Percentiles rank a stretch among this genome's conserved stretches.
These are phyloP conservation scores for Mycena epipterygia DNA, from an alignment of 768 basidiomycete species.

Conservation along the genomic window DNA sequence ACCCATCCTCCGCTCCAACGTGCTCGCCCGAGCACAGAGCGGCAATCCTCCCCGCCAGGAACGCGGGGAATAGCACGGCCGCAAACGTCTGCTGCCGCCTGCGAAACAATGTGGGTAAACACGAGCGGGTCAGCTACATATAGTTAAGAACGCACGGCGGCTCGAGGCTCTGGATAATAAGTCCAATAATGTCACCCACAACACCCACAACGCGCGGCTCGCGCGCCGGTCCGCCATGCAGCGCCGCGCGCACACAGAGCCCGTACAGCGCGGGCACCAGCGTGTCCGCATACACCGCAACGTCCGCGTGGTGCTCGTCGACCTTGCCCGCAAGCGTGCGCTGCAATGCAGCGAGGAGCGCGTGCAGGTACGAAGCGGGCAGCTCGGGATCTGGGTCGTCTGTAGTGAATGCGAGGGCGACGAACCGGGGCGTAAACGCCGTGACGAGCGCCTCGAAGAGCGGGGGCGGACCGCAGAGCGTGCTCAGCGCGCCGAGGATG, in stretches of 20 bases:
- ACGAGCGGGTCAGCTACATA: slow-evolving; percentile 8
- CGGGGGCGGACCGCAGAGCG: slow-evolving; percentile 77
- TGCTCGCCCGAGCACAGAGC: slow-evolving; percentile 37
- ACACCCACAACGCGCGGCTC: slow-evolving; percentile 69
- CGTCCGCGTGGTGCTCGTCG: slow-evolving; percentile 72
- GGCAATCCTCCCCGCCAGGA: slow-evolving; percentile 64
- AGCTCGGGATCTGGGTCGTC: slow-evolving; percentile 63
- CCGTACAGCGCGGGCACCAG: slow-evolving; percentile 81
- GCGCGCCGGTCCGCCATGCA: slow-evolving; percentile 50
- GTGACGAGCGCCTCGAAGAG: slow-evolving; percentile 90
- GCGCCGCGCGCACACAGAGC: slow-evolving; percentile 63
- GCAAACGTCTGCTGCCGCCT: slow-evolving; percentile 80
- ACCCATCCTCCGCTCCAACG: slow-evolving; percentile 70
- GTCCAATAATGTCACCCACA: slow-evolving; percentile 74
- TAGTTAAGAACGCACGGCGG: slow-evolving; percentile 67
- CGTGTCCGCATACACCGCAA: slow-evolving; percentile 84
- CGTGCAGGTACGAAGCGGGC: slow-evolving; percentile 86
- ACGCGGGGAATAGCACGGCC: slow-evolving; percentile 64
- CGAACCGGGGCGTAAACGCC: slow-evolving; percentile 81
- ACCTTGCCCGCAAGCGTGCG: slow-evolving; percentile 67
- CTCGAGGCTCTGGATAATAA: slow-evolving; percentile 74
- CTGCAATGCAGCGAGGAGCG: slow-evolving; percentile 79
- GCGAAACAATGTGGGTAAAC: slow-evolving; percentile 8
- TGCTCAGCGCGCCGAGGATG: slow-evolving; percentile 75
- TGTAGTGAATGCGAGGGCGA: slow-evolving; percentile 40